Evolutionary conservation across 202 grass and related monocot species (phyloP).

Genomic region (Eragrostis tef): DNA sequence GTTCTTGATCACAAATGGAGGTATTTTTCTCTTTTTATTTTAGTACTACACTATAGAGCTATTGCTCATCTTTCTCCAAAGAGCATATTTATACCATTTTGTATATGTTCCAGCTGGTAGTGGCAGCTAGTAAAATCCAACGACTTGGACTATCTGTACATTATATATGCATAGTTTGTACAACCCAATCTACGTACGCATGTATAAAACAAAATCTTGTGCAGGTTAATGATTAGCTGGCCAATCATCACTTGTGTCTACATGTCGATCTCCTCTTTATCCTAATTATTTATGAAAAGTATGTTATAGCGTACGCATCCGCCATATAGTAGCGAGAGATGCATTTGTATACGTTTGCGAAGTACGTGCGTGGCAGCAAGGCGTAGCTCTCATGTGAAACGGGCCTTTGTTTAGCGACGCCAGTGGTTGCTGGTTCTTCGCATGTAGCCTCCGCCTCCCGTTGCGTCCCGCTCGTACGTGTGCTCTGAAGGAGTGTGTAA

Average conservation of each 20-base stretch:
- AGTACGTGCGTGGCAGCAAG: conserved; percentile 44
- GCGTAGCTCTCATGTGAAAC: conserved; percentile 10
- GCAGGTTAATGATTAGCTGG: conserved; percentile 26
- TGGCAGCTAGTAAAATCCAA: background rate
- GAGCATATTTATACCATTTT: background rate
- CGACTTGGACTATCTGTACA: background rate
- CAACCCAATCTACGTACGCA: background rate
- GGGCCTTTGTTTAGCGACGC: conserved; percentile 25
- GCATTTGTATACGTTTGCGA: background rate
- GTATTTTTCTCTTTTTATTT: background rate
- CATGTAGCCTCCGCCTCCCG: conserved; percentile 12
- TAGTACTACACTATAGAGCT: background rate
- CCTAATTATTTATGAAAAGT: background rate
- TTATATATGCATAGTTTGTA: conserved; percentile 9
- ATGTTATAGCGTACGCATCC: background rate
- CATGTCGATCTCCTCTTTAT: background rate
- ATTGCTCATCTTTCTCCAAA: background rate
- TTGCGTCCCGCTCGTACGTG: background rate
- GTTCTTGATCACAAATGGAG: too few species aligned
- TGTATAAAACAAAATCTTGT: background rate
- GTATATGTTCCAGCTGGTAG: background rate
- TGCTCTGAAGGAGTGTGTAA: background rate
- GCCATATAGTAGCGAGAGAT: background rate
- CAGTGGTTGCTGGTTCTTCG: conserved; percentile 51
- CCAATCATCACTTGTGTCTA: conserved; percentile 7